phyloP scores from a whole-genome alignment of 352 stramenopile genomes.

The Phytopythium ostracodes region DNA sequence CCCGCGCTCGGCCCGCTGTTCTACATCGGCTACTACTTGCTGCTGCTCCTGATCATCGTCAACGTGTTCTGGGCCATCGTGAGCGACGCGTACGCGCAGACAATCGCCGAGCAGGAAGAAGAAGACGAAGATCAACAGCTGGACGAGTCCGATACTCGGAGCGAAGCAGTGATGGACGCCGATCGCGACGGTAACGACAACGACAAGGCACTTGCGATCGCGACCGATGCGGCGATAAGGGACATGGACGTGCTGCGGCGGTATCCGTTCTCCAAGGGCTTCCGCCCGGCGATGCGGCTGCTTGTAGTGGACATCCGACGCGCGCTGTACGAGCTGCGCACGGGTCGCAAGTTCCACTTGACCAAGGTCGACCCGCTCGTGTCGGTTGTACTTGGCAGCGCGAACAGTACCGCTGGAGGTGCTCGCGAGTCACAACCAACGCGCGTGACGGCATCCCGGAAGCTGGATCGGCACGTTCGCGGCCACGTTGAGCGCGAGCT shows the following conservation, averaged over 20 bases:
- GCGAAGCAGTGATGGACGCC: neutral
- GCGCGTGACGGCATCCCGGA: conserved; percentile 28
- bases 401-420: neutral
- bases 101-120: conserved; percentile 60
- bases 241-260: conserved; percentile 44
- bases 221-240: conserved; percentile 17
- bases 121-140: conserved; percentile 33
- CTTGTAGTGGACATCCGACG: conserved; percentile 41
- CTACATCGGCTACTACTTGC: conserved; percentile 68
- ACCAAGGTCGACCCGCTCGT: conserved; percentile 56
- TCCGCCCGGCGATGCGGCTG: conserved; percentile 22
- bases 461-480: conserved; percentile 45
- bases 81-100: conserved; percentile 73
- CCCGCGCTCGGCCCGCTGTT: conserved; percentile 52
- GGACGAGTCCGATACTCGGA: conserved; percentile 11
- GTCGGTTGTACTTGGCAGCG: conserved; percentile 10
- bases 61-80: conserved; percentile 77
- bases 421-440: neutral
- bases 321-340: conserved; percentile 36
- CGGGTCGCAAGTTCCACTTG: conserved; percentile 31
- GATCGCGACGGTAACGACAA: neutral
- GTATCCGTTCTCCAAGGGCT: conserved; percentile 60
- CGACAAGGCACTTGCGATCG: conserved; percentile 21
- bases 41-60: conserved; percentile 62
- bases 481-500: conserved; percentile 29